These are phyloP conservation scores for Leccinum incarnatum DNA, from an alignment of 768 basidiomycete species.

Conservation along the genomic window DNA sequence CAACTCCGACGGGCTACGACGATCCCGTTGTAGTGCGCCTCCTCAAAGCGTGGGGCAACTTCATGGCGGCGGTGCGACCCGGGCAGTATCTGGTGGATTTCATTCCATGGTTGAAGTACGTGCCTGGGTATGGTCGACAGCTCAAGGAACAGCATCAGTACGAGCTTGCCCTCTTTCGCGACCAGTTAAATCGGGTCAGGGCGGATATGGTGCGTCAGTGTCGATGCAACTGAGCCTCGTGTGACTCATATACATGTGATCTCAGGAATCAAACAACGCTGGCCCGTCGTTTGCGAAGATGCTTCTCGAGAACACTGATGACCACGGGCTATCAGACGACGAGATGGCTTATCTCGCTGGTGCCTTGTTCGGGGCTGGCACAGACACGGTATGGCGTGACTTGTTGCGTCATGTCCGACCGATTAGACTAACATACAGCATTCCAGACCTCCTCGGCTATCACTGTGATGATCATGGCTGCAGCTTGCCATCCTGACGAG, in stretches of 20 bases:
- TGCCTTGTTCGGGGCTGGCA: conserved; percentile 57
- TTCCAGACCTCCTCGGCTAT: conserved; percentile 51
- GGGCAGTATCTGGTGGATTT: conserved; percentile 34
- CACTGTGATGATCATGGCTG: conserved; percentile 44
- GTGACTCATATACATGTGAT: not conserved
- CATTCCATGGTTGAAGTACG: conserved; percentile 35
- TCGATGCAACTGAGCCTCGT: not conserved
- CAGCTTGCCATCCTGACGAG: conserved; percentile 47
- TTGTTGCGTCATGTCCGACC: too few species aligned
- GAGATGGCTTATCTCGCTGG: conserved; percentile 62
- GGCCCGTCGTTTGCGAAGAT: conserved; percentile 45
- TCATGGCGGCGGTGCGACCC: conserved; percentile 32
- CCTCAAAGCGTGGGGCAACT: conserved; percentile 15
- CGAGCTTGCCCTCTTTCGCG: conserved; percentile 49
- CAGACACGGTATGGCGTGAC: conserved; percentile 42
- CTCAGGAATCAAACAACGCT: conserved; percentile 9
- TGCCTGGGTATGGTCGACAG: conserved; percentile 57
- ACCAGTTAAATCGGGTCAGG: conserved; percentile 33
- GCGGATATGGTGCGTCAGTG: conserved; percentile 3
- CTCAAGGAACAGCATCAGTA: conserved; percentile 50
- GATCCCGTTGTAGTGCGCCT: conserved; percentile 19
- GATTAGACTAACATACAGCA: not conserved
- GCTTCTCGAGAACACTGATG: conserved; percentile 47
- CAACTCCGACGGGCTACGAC: conserved; percentile 15
- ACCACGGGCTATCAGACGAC: conserved; percentile 47